phyloP scores from a whole-genome alignment of 768 basidiomycete species.

The Pisolithus tinctorius region DNA sequence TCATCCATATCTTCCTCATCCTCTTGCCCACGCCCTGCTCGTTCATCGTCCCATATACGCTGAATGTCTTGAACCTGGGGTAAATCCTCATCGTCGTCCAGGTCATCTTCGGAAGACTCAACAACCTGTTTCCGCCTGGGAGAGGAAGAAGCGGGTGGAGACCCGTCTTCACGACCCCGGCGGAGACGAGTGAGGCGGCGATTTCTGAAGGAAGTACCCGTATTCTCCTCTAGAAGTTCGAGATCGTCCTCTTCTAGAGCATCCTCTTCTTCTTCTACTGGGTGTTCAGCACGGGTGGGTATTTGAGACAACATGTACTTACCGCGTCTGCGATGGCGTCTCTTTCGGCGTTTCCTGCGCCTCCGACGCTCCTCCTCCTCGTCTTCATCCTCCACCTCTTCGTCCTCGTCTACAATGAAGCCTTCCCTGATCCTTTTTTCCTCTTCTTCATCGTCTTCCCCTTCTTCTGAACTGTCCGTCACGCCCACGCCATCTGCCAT shows the following conservation, averaged over 20 bases:
- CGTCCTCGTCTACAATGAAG: constrained; percentile 90
- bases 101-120: constrained; percentile 75
- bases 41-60: constrained; percentile 76
- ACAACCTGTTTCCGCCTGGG: constrained; percentile 53
- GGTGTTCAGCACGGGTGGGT: constrained; percentile 8
- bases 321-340: constrained; percentile 52
- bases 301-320: constrained; percentile 16
- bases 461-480: constrained; percentile 83
- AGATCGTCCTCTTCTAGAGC: constrained; percentile 82
- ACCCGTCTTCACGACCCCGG: constrained; percentile 66
- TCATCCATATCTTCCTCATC: constrained; percentile 65
- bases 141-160: constrained; percentile 52
- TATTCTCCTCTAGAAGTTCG: constrained; percentile 79
- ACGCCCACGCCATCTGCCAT: constrained; percentile 37
- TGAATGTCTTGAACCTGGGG: constrained; percentile 55
- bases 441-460: constrained; percentile 89
- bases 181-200: constrained; percentile 68
- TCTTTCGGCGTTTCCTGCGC: constrained; percentile 62
- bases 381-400: constrained; percentile 69
- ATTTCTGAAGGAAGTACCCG: constrained; percentile 71
- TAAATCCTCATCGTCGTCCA: constrained; percentile 47
- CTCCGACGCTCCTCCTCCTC: constrained; percentile 48
- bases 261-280: constrained; percentile 48
- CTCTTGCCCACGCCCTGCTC: constrained; percentile 36
- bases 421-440: constrained; percentile 73